phyloP scores from a whole-genome alignment of 768 basidiomycete species.

The Amanita rimosa region DNA sequence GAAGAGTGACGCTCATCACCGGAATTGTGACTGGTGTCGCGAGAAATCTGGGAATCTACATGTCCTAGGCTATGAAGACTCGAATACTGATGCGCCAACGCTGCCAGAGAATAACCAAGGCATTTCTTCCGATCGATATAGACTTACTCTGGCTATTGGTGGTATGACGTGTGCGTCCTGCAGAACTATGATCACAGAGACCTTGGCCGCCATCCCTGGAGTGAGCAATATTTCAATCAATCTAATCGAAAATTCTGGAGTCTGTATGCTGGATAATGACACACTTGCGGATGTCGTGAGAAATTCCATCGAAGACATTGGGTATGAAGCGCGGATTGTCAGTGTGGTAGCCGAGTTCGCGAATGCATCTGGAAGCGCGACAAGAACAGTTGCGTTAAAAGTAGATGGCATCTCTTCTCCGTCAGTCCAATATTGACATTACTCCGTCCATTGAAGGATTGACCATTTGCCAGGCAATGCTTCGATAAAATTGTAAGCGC shows the following conservation, averaged over 20 bases:
- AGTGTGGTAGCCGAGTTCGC: conserved; percentile 18
- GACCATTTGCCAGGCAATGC: conserved; percentile 23
- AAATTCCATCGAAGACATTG: conserved; percentile 33
- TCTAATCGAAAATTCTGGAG: conserved; percentile 50
- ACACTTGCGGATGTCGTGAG: conserved; percentile 21
- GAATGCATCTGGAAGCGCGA: neutral
- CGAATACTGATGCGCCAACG: neutral
- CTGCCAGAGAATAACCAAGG: neutral
- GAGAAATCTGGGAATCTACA: neutral
- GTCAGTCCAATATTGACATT: conserved; percentile 23
- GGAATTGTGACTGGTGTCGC: neutral
- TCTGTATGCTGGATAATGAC: conserved; percentile 28
- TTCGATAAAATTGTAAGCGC: conserved; percentile 35
- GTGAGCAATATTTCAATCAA: conserved; percentile 45
- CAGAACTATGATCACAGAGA: conserved; percentile 37
- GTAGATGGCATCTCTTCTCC: conserved; percentile 59
- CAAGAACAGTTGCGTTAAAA: conserved; percentile 32
- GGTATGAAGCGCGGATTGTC: conserved; percentile 31
- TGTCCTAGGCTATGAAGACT: neutral
- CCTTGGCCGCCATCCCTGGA: conserved; percentile 37
- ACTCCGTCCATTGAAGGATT: neutral
- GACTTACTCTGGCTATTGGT: conserved; percentile 36
- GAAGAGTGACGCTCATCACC: neutral
- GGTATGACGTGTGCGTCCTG: conserved; percentile 79
- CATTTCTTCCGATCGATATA: neutral